A percentile compares a stretch with the other conserved stretches of the same genome.
Conservation (phyloP, 352 stramenopile genomes). For the Pythium vanterpoolii region DNA sequence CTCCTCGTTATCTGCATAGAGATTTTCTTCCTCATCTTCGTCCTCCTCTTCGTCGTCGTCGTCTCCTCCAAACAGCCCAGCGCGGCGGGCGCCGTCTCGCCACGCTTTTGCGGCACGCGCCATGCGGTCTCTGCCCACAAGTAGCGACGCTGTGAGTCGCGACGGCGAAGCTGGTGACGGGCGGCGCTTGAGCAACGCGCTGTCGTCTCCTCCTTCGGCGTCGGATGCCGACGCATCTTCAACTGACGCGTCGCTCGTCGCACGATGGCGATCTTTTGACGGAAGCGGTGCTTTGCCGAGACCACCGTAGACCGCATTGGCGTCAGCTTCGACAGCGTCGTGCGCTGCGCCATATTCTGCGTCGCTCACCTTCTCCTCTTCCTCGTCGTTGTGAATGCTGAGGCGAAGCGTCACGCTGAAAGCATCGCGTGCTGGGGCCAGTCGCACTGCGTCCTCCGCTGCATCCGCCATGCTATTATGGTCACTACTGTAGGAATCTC, state of each 20-base stretch:
- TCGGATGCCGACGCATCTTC: neutral
- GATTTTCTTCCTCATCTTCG: conserved; percentile 7
- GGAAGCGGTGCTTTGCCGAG: neutral
- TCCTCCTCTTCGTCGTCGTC: conserved; percentile 1
- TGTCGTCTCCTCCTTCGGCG: neutral
- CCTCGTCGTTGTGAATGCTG: neutral
- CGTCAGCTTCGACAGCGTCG: neutral
- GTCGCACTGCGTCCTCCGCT: neutral
- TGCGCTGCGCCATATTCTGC: neutral
- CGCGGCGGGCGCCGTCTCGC: conserved; percentile 14
- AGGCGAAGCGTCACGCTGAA: neutral
- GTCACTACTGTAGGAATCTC: too few relatives aligned
- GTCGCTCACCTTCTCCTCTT: conserved; percentile 4
- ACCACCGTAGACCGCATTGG: neutral
- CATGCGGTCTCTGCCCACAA: conserved; percentile 17
- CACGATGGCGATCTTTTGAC: neutral
- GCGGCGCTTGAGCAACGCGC: neutral
- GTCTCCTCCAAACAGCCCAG: conserved; percentile 7
- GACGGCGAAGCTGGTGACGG: conserved; percentile 1
- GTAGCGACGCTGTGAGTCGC: neutral
- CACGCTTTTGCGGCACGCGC: conserved; percentile 13
- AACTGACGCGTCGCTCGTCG: neutral
- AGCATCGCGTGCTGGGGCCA: neutral
- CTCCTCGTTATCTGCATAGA: neutral
- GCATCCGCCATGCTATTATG: neutral